phyloP scores from a whole-genome alignment of 345 rosid species.

The Fremontodendron californicum region DNA sequence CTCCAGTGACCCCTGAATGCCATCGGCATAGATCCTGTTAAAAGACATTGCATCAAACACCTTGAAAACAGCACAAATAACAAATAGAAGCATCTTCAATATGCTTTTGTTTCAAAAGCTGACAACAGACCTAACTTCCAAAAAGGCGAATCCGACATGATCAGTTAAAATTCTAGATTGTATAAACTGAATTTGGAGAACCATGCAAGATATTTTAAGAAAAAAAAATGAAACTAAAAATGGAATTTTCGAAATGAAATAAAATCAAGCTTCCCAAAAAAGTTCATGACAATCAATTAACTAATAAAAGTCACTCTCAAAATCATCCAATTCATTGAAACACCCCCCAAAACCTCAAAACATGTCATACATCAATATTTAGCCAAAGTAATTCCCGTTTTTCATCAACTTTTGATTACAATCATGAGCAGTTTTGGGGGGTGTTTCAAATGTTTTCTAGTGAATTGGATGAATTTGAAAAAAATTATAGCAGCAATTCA shows the following conservation, averaged over 20 bases:
- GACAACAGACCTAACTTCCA: background rate
- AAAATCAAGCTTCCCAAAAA: background rate
- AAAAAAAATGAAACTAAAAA: background rate
- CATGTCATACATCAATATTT: background rate
- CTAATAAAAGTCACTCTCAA: background rate
- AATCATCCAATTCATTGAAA: background rate
- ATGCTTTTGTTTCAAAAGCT: background rate
- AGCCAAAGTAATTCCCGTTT: background rate
- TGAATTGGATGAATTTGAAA: too few species aligned
- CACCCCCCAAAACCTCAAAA: too few species aligned
- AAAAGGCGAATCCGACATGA: background rate
- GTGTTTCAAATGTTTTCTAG: too few species aligned
- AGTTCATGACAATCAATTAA: background rate
- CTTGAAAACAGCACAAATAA: background rate
- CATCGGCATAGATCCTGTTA: conserved; percentile 10
- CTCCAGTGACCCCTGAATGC: conserved; percentile 21
- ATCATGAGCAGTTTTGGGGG: background rate
- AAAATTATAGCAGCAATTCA: too few species aligned
- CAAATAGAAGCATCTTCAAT: background rate
- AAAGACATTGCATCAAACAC: background rate
- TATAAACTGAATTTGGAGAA: background rate
- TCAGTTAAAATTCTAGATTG: background rate
- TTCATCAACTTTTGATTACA: background rate
- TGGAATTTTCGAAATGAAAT: background rate
- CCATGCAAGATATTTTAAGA: background rate